Evolutionary conservation across 345 rosid species (phyloP), one percentile per base, ranked within the genome.

Genomic region (Murraya koenigii): DNA sequence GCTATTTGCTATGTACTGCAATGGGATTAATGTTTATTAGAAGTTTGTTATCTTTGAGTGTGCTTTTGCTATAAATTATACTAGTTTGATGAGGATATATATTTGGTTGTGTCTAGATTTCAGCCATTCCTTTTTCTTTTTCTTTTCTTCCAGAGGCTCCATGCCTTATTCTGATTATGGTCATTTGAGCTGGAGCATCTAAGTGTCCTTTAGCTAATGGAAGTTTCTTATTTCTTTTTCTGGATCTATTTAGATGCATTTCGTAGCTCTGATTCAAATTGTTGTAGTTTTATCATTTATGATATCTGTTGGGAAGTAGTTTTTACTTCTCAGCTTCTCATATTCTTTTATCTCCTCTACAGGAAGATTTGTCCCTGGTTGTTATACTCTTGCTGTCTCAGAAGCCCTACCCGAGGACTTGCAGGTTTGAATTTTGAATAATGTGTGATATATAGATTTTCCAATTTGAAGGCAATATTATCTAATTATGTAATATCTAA

Each of bases 321-420:
- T 75, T 33, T 75, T n/a, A 19, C 54, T 54, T 39, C 49, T 25
- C 11, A 7, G 22, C 28, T 19, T 64, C 56, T 39, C 10, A n/a
- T 20, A 7, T 26, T 41, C 69, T 20, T 38, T 71, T 58, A n/a
- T 56, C 58, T 38, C 47, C 55, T 75, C 61, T 58, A 54, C 88
- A 93, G 96, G 93, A 83, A 93, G 86, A 85, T 93, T 90, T 84
- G 94, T 87, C 75, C 96, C 96, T 80, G 96, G 96, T 73, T 91
- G 93, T 78, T 93, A 93, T 76, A 91, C 98, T 23, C 96, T 93
- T 78, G 92, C 97, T 22, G 97, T 93, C 74, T 88, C 94, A 13
- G 97, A 90, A 84, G 87, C 90, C 73, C 91, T 93, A 41, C 83
- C 94, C 6, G 98, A 93, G 78, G 98, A 93, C 75, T 81, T 93